Percentiles rank a stretch among this genome's conserved stretches.
These are phyloP conservation scores for Fusarium piperis DNA, from an alignment of 2,329 filamentous ascomycete species.

Conservation along the genomic window DNA sequence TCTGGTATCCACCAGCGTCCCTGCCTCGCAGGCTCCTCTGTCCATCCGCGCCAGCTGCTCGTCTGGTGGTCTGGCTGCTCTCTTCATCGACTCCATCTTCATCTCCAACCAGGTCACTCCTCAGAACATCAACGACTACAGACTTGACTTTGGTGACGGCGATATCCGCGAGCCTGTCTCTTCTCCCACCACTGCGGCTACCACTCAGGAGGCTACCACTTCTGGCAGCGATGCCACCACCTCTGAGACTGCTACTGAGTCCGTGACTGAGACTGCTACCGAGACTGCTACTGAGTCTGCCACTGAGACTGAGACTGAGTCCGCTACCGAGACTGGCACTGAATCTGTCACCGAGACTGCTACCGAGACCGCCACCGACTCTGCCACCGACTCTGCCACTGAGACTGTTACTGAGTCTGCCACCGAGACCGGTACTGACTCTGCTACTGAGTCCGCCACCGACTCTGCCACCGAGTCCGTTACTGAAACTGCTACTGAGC, in stretches of 20 bases:
- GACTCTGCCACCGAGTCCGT: not conserved
- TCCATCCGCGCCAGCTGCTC: constrained; percentile 17
- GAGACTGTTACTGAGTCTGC: not conserved
- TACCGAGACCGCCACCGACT: not conserved
- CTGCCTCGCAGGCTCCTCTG: not conserved
- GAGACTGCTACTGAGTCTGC: not conserved
- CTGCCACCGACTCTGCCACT: not conserved
- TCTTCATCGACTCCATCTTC: constrained; percentile 33
- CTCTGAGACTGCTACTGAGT: not conserved
- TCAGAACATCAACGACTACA: constrained; percentile 20
- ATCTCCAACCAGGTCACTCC: constrained; percentile 34
- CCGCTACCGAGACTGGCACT: not conserved
- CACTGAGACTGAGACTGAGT: not conserved
- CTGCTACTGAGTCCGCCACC: not conserved
- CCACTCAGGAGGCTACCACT: not conserved
- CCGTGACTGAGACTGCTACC: not conserved
- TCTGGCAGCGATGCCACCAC: not conserved
- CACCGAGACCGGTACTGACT: not conserved
- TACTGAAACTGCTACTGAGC: not conserved
- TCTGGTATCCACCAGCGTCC: not conserved
- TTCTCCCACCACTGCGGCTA: not conserved
- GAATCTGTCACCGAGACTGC: not conserved
- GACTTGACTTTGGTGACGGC: constrained; percentile 27
- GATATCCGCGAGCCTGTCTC: constrained; percentile 2
- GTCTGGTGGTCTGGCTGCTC: not conserved